Base-by-base conservation (phyloP, 2,329 filamentous ascomycete species). In the Ceratocystis cacaofunesta region DNA sequence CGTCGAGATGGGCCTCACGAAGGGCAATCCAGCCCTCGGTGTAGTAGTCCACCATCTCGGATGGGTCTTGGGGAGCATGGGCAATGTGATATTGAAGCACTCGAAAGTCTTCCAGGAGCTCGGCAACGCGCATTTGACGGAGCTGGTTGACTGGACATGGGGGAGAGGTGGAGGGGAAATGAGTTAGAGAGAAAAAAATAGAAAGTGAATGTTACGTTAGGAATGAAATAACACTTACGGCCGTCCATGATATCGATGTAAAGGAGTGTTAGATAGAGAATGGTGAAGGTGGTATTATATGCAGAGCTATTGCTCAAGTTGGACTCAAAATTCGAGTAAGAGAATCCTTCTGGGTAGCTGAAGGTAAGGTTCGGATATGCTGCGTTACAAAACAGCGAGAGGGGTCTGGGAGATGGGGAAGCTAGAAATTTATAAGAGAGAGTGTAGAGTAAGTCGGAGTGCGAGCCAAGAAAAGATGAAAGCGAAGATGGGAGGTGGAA, bases 51-150 rank as follows among this genome's bases (percentile, higher is more conserved):
- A 82, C 79, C 66, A 76, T 74, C 73, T 83, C 74, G 2, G 74
- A 70, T 6, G 84, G 82, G n/a, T 83, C 78, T 64, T 77, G 77
- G 12, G 82, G 81, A 6, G 77, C 80, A 8, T 78, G 78, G 43
- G 83, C 80, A 71, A 87, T 86, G 72, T 80, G 82, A 73, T 82
- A 82, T 72, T 86, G 84, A 30, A 86, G 76, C 55, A 76, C 80
- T 68, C 79, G 80, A 73, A 87, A 86, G 72, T 86, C 84, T 68
- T 78, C 76, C 50, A 86, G 79, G 61, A 86, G 74, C 69, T 86
- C 80, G 72, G 82, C 83, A 71, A 86, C 84, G 69, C 84, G 81
- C 65, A 76, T 77, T 69, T 78, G 80, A 69, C 84, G 79, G 72
- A 77, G 82, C 58, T 82, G 78, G 75, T 87, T 86, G 67, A 84